Percentiles rank a stretch among this genome's conserved stretches.
Conservation (phyloP, 2,329 filamentous ascomycete genomes). For the Ophiobolus disseminans region DNA sequence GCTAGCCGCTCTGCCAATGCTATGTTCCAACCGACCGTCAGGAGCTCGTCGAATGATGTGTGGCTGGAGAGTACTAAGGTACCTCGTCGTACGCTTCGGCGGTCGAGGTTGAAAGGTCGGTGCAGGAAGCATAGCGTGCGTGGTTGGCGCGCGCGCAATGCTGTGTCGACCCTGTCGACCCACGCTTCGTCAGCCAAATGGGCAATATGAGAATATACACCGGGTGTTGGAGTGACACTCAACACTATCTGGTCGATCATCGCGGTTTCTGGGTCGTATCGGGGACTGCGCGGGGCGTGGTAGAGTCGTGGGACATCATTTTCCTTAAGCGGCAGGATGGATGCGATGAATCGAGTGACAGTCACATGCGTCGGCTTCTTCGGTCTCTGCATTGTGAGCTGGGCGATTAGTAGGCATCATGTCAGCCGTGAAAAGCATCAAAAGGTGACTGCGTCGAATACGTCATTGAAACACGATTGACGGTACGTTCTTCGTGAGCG, state of each 20-base stretch:
- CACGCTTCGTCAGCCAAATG: constrained; percentile 13
- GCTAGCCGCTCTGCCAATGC: constrained; percentile 42
- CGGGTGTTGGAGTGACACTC: constrained; percentile 40
- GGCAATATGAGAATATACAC: constrained; percentile 39
- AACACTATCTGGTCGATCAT: constrained; percentile 39
- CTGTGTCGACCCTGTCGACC: constrained; percentile 1
- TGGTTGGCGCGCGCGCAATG: constrained; percentile 18
- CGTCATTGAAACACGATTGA: constrained; percentile 30
- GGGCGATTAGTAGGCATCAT: background rate
- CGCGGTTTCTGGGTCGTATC: constrained; percentile 38
- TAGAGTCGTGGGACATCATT: constrained; percentile 47
- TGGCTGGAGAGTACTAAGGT: constrained; percentile 46
- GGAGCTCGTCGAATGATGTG: constrained; percentile 47
- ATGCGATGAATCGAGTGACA: constrained; percentile 36
- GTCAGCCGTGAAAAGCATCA: too few relatives aligned
- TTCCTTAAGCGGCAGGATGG: constrained; percentile 36
- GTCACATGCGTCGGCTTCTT: constrained; percentile 36
- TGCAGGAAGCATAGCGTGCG: constrained; percentile 45
- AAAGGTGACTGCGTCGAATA: constrained; percentile 18
- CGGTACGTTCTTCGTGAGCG: too few relatives aligned
- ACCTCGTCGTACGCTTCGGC: constrained; percentile 32
- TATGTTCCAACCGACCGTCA: constrained; percentile 50
- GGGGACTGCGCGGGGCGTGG: constrained; percentile 38
- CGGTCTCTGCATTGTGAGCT: constrained; percentile 25
- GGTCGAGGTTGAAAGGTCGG: constrained; percentile 41